Base-by-base conservation (phyloP, 1,284 basidiomycete genomes). In the Lentinula novae-zelandiae region DNA sequence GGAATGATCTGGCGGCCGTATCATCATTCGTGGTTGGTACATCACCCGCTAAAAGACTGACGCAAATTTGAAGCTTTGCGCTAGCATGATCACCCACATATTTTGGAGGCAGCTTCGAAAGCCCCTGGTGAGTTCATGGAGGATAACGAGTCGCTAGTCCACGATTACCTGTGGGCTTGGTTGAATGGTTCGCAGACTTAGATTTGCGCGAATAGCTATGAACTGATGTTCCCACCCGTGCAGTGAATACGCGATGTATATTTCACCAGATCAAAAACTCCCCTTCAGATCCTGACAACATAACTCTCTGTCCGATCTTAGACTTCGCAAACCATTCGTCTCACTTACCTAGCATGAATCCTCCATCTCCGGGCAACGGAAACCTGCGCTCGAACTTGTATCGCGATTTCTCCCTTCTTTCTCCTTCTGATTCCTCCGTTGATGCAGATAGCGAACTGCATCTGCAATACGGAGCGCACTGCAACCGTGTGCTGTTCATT, bases 201-300 rank as follows among this genome's bases (percentile, higher is more conserved):
- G 51, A 46, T 33, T 12, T 20, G 7, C 36, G 12, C 7, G 8
- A 44, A 13, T 27, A 33, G 5, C 17, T 44, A n/a, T 49, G 13
- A 54, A 59, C 27, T 44, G 15, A 33, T 17, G 13, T 44, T 38
- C n/a, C 12, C 22, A 52, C 36, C 10, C 10, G 15, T 46, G n/a
- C 67, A 95, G 93, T 95, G 63, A 96, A 96, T 71, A 95, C 93
- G 5, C 84, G 93, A 60, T 93, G 90, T 68, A 83, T 95, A 22
- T 92, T 90, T 70, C 82, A 91, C 67, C 85, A 85, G 49, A 72
- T 94, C n/a, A 82, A 82, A 61, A 70, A 76, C 17, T 70, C 74
- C 3, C 75, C 75, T 22, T 75, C 82, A 27, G 79, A 87, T 66
- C 80, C 82, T 7, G 81, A 92, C 69, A 95, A 96, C 69, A 74